These are phyloP conservation scores for Penicillium digitatum DNA, from an alignment of 2,329 filamentous ascomycete genomes.

Conservation along the genomic window DNA sequence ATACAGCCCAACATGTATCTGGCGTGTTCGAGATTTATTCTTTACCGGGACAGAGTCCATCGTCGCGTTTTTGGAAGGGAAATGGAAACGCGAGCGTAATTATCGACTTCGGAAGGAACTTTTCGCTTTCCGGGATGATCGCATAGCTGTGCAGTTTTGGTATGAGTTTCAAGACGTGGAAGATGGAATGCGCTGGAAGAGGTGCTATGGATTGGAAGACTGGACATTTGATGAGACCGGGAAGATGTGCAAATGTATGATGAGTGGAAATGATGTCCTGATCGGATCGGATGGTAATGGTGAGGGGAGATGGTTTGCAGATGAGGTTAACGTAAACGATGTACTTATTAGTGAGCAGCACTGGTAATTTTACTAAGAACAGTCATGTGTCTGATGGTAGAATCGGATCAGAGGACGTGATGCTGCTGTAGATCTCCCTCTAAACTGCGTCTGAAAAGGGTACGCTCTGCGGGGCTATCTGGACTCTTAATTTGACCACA, in stretches of 20 bases:
- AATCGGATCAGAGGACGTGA: background rate
- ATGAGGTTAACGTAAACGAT: constrained; percentile 42
- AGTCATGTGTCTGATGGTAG: background rate
- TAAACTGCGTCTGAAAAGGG: background rate
- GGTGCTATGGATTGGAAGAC: constrained; percentile 71
- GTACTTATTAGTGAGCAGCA: constrained; percentile 31
- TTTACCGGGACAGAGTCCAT: constrained; percentile 66
- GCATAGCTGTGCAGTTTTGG: constrained; percentile 87
- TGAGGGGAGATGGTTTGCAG: constrained; percentile 45
- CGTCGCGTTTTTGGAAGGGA: constrained; percentile 62
- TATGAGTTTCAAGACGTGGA: constrained; percentile 70
- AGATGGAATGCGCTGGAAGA: constrained; percentile 66
- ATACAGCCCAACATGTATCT: constrained; percentile 73
- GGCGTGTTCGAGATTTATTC: constrained; percentile 73
- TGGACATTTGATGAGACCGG: constrained; percentile 47
- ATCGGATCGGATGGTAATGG: constrained; percentile 42
- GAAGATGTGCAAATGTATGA: constrained; percentile 48
- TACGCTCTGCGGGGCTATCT: too few species aligned
- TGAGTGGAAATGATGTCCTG: constrained; percentile 47
- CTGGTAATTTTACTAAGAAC: background rate
- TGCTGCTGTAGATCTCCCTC: background rate
- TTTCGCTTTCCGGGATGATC: constrained; percentile 70
- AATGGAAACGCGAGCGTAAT: constrained; percentile 68
- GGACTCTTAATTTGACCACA: background rate
- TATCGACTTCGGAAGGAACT: constrained; percentile 79